These are phyloP conservation scores for Porpolomopsis calyptriformis DNA, from an alignment of 768 basidiomycete species.

Conservation along the genomic window DNA sequence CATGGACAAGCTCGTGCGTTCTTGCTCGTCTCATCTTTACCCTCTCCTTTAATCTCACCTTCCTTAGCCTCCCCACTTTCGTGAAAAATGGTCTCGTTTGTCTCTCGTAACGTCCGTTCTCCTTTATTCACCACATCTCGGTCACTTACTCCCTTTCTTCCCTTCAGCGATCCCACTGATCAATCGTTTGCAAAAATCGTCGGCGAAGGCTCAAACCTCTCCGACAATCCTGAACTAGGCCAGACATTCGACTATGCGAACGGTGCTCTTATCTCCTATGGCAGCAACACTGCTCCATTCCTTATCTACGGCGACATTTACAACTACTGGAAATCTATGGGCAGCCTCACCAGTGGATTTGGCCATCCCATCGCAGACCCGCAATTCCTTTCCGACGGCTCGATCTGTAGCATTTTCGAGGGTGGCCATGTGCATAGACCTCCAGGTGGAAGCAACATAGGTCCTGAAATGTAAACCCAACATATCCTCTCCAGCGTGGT, in stretches of 20 bases:
- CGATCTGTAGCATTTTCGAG: slow-evolving; percentile 1
- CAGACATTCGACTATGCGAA: background rate
- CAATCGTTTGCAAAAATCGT: slow-evolving; percentile 1
- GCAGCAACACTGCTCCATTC: background rate
- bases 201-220: background rate
- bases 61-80: background rate
- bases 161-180: slow-evolving; percentile 4
- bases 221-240: slow-evolving; percentile 3
- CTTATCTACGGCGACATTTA: slow-evolving; percentile 4
- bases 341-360: background rate
- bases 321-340: background rate
- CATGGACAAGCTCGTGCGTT: background rate
- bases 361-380: slow-evolving; percentile 4
- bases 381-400: slow-evolving; percentile 1
- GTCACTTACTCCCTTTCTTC: background rate
- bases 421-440: slow-evolving; percentile 2
- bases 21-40: background rate
- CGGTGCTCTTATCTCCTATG: slow-evolving; percentile 2
- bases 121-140: background rate
- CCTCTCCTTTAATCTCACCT: background rate
- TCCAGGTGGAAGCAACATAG: background rate
- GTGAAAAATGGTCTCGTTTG: background rate
- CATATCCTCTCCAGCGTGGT: no score
- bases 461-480: background rate
- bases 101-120: background rate